Evolutionary conservation across 306 rosid species (phyloP).

Genomic region (Abrus precatorius): DNA sequence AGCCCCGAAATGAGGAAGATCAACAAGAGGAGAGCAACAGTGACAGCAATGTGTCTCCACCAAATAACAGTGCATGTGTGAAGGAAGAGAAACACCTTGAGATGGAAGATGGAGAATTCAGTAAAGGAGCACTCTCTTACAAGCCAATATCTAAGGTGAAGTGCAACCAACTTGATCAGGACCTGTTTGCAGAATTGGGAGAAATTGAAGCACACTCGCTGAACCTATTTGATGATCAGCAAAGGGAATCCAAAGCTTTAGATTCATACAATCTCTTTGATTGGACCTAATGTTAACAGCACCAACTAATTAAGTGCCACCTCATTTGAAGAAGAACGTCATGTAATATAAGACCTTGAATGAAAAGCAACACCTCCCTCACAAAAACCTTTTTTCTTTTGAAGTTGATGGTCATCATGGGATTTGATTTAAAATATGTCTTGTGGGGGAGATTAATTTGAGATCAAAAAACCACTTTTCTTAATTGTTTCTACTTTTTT

Average conservation of each 20-base stretch:
- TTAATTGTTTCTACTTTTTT: background rate
- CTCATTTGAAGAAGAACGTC: slow-evolving; percentile 38
- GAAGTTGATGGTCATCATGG: background rate
- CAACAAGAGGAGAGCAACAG: slow-evolving; percentile 48
- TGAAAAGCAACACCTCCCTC: slow-evolving; percentile 4
- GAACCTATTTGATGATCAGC: slow-evolving; percentile 54
- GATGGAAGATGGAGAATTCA: slow-evolving; percentile 53
- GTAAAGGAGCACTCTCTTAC: slow-evolving; percentile 45
- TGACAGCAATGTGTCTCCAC: slow-evolving; percentile 45
- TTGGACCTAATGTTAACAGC: slow-evolving; percentile 53
- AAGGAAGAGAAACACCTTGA: slow-evolving; percentile 60
- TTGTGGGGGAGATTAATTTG: slow-evolving; percentile 23
- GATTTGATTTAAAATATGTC: slow-evolving; percentile 12
- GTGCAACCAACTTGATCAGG: slow-evolving; percentile 48
- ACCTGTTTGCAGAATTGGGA: slow-evolving; percentile 70
- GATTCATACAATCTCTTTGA: slow-evolving; percentile 72
- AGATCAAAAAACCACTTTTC: slow-evolving; percentile 35
- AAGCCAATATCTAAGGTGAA: slow-evolving; percentile 50
- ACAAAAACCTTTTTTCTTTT: background rate
- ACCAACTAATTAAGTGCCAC: slow-evolving; percentile 17
- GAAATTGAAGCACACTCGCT: slow-evolving; percentile 68
- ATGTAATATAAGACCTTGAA: slow-evolving; percentile 42
- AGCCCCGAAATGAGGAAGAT: slow-evolving; percentile 38
- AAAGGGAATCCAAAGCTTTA: slow-evolving; percentile 51
- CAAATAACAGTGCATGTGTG: slow-evolving; percentile 33